Evolutionary conservation across 2,329 filamentous ascomycete genomes (phyloP).

Genomic region (Pleomassaria siparia): DNA sequence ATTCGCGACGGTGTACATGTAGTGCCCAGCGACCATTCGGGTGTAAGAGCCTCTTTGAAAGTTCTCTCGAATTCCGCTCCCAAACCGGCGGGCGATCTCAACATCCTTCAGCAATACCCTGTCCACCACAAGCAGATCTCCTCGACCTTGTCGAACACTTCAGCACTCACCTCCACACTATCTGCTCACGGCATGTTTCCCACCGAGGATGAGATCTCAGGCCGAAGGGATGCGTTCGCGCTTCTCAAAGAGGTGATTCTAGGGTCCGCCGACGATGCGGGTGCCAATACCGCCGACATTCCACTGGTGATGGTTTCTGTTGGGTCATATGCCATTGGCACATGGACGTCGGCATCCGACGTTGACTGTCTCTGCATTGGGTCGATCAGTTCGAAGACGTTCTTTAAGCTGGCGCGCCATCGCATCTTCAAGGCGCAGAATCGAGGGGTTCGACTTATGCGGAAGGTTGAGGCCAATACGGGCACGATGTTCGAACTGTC

Average conservation of each 20-base stretch:
- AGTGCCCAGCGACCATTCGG: slow-evolving; percentile 56
- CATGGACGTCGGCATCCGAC: slow-evolving; percentile 63
- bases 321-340: slow-evolving; percentile 66
- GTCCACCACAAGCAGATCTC: slow-evolving; percentile 17
- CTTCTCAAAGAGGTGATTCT: slow-evolving; percentile 49
- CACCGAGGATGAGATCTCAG: slow-evolving; percentile 45
- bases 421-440: slow-evolving; percentile 53
- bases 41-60: slow-evolving; percentile 44
- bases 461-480: slow-evolving; percentile 59
- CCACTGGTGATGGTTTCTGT: slow-evolving; percentile 60
- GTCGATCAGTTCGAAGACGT: slow-evolving; percentile 60
- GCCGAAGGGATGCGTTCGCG: slow-evolving; percentile 49
- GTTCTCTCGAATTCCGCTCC: slow-evolving; percentile 26
- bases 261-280: slow-evolving; percentile 27
- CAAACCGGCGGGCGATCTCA: neutral
- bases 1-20: slow-evolving; percentile 16
- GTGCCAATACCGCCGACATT: slow-evolving; percentile 17
- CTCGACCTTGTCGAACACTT: slow-evolving; percentile 9
- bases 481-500: slow-evolving; percentile 67
- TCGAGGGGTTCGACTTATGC: slow-evolving; percentile 53
- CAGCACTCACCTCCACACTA: slow-evolving; percentile 17
- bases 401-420: slow-evolving; percentile 61
- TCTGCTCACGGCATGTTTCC: slow-evolving; percentile 47
- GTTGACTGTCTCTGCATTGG: slow-evolving; percentile 68
- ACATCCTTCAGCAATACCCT: slow-evolving; percentile 8